Percentiles rank a stretch among this genome's conserved stretches.
Conservation (phyloP, 129 eudicot genomes). For the Helianthus tuberosus region DNA sequence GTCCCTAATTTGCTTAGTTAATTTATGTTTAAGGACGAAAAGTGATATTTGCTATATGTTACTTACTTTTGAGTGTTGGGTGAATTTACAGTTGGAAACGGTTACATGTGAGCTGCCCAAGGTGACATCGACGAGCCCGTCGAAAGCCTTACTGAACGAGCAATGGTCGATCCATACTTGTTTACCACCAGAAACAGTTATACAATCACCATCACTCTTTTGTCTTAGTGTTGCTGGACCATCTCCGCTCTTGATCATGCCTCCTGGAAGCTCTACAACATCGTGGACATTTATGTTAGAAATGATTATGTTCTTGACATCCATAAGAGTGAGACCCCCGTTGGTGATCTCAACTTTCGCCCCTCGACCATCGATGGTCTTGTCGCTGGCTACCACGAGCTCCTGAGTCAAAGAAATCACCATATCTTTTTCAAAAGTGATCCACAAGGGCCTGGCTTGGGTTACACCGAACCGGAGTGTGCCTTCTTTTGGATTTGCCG, state of each 20-base stretch:
- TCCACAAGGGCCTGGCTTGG: conserved; percentile 66
- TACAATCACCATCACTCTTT: conserved; percentile 67
- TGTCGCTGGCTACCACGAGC: conserved; percentile 55
- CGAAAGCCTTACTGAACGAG: conserved; percentile 41
- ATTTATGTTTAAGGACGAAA: too few relatives aligned
- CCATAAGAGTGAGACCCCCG: conserved; percentile 56
- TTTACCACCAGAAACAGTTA: conserved; percentile 43
- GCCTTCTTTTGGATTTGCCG: conserved; percentile 60
- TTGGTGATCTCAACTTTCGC: conserved; percentile 58
- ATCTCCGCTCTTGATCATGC: conserved; percentile 49
- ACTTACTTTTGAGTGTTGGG: conserved; percentile 53
- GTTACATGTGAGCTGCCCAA: conserved; percentile 55
- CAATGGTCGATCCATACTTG: conserved; percentile 72
- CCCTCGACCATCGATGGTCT: conserved; percentile 88
- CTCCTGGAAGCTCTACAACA: conserved; percentile 48
- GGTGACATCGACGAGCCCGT: conserved; percentile 71
- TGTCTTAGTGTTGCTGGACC: conserved; percentile 50
- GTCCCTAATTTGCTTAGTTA: too few relatives aligned
- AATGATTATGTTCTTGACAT: conserved; percentile 57
- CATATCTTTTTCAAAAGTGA: conserved; percentile 56
- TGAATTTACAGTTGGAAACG: conserved; percentile 73
- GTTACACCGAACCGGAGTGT: conserved; percentile 73
- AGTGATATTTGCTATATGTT: background rate
- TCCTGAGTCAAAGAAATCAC: conserved; percentile 53
- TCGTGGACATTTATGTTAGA: conserved; percentile 52